Evolutionary conservation across 805 yeast species (phyloP).

Genomic region (Sugiyamaella smithiae): DNA sequence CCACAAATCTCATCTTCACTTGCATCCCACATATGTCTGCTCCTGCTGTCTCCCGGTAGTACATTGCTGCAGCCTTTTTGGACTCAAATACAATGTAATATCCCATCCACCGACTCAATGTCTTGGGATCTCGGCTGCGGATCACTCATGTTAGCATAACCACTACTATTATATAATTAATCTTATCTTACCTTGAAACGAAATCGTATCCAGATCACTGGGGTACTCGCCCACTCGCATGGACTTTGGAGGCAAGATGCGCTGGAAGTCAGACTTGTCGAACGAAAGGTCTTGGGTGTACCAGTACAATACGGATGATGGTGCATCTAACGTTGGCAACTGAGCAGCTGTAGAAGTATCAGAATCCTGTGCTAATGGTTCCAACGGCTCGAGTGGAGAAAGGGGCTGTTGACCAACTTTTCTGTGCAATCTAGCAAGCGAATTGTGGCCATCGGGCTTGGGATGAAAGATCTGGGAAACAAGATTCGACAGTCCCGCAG

Average conservation of each 20-base stretch:
- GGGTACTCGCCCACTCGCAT: constrained; percentile 20
- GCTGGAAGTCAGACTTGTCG: constrained; percentile 31
- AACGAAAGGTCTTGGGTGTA: constrained; percentile 32
- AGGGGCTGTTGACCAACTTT: neutral
- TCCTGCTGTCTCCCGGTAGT: constrained; percentile 48
- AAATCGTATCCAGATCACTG: constrained; percentile 18
- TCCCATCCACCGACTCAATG: constrained; percentile 44
- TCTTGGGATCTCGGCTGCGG: constrained; percentile 48
- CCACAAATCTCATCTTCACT: constrained; percentile 46
- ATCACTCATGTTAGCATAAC: constrained; percentile 31
- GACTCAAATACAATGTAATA: constrained; percentile 54
- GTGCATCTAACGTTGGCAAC: neutral
- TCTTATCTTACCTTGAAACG: constrained; percentile 22
- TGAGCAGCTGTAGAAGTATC: neutral
- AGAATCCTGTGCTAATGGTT: too few species aligned
- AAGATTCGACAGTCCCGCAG: neutral
- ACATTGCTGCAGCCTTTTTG: constrained; percentile 49
- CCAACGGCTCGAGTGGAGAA: neutral
- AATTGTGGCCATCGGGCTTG: constrained; percentile 1
- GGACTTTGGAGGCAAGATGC: constrained; percentile 30
- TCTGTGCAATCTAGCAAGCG: constrained; percentile 3
- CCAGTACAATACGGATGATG: constrained; percentile 31
- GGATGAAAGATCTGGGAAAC: constrained; percentile 7
- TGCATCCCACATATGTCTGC: constrained; percentile 51
- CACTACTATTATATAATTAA: neutral